phyloP scores from a whole-genome alignment of 2,329 filamentous ascomycete genomes.

The Fusarium nodosum region DNA sequence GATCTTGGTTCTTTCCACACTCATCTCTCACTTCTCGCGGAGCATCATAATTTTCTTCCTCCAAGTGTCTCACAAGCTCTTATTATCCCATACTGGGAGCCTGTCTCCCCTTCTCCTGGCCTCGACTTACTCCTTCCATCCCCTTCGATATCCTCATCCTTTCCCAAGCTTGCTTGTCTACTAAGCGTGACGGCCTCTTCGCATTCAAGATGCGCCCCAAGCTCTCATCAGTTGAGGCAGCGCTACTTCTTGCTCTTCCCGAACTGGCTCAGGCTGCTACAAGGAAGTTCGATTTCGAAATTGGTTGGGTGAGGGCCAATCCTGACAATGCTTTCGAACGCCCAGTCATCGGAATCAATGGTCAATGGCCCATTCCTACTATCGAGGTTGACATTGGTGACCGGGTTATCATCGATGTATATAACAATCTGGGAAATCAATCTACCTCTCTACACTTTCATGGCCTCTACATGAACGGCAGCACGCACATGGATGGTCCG shows the following conservation, averaged over 20 bases:
- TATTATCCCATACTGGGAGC: conserved; percentile 7
- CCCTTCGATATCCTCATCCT: neutral
- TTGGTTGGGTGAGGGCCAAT: conserved; percentile 78
- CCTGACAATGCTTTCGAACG: conserved; percentile 75
- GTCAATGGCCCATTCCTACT: conserved; percentile 78
- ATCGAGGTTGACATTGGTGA: conserved; percentile 75
- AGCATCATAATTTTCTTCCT: neutral
- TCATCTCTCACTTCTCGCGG: conserved; percentile 17
- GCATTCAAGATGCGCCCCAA: conserved; percentile 38
- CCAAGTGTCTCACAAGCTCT: conserved; percentile 14
- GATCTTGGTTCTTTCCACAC: conserved; percentile 13
- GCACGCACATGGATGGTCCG: conserved; percentile 79
- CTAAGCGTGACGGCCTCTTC: conserved; percentile 4
- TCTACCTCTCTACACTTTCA: conserved; percentile 77
- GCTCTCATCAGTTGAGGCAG: conserved; percentile 30
- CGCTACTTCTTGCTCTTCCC: conserved; percentile 38
- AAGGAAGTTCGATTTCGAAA: conserved; percentile 74
- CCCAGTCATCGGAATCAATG: conserved; percentile 81
- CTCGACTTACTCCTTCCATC: neutral
- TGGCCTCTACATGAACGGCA: conserved; percentile 77
- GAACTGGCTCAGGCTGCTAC: conserved; percentile 55
- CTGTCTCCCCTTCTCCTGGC: conserved; percentile 3
- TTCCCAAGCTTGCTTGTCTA: conserved; percentile 12
- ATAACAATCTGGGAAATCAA: conserved; percentile 73
- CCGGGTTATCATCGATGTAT: conserved; percentile 68